Evolutionary conservation across 257 asterid genomes (phyloP).

Genomic region (Solanum dulcamara): DNA sequence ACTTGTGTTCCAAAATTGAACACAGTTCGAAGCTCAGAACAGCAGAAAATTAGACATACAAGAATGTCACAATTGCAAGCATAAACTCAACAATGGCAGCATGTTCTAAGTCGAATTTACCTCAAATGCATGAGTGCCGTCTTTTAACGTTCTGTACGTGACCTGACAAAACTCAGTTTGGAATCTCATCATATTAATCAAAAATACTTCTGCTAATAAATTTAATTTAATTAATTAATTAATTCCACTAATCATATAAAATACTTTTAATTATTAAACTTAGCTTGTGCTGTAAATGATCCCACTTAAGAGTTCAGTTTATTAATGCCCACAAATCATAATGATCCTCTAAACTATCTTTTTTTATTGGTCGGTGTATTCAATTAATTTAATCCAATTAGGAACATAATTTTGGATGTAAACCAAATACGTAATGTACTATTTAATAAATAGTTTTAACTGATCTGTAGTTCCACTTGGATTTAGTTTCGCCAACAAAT

Average conservation of each 20-base stretch:
- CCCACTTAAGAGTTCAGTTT: background rate
- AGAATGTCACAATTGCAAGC: too few relatives aligned
- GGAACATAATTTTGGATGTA: background rate
- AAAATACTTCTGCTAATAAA: conserved; percentile 4
- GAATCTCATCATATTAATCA: background rate
- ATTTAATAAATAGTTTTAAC: background rate
- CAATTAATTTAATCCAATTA: background rate
- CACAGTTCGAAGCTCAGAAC: too few relatives aligned
- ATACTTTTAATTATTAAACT: background rate
- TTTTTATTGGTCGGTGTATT: conserved; percentile 40
- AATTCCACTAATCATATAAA: conserved; percentile 6
- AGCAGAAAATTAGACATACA: too few relatives aligned
- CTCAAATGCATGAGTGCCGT: background rate
- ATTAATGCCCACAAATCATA: background rate
- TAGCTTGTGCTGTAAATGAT: conserved; percentile 22
- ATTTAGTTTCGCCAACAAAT: too few relatives aligned
- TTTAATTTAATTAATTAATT: background rate
- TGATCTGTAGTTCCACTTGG: background rate
- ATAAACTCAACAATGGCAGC: too few relatives aligned
- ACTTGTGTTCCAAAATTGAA: too few relatives aligned
- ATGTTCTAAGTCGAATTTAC: too few relatives aligned
- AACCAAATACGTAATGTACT: background rate
- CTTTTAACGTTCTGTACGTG: conserved; percentile 13
- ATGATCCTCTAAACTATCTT: conserved; percentile 13
- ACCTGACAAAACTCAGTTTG: conserved; percentile 35